phyloP scores from a whole-genome alignment of 2,329 filamentous ascomycete species.

The Verticillium longisporum region DNA sequence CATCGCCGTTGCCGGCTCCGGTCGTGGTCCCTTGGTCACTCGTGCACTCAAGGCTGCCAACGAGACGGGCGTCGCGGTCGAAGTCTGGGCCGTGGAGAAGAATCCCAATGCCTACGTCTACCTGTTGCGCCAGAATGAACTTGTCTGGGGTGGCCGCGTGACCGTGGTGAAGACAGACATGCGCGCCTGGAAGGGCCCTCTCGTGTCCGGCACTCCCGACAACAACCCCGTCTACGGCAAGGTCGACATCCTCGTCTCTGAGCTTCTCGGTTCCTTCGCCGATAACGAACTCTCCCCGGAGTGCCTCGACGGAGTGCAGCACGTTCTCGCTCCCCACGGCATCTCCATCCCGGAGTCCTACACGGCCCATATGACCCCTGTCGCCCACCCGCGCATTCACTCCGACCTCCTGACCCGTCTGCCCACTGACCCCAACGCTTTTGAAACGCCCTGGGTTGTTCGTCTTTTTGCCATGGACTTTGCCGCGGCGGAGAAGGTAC shows the following conservation, averaged over 20 bases:
- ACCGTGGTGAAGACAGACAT: slow-evolving; percentile 94
- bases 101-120: slow-evolving; percentile 97
- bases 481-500: slow-evolving; percentile 56
- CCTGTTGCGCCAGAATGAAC: slow-evolving; percentile 77
- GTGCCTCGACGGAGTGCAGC: slow-evolving; percentile 91
- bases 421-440: slow-evolving; percentile 60
- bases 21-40: slow-evolving; percentile 85
- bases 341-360: slow-evolving; percentile 93
- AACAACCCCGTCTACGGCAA: slow-evolving; percentile 47
- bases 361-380: slow-evolving; percentile 88
- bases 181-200: slow-evolving; percentile 88
- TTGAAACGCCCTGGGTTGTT: slow-evolving; percentile 91
- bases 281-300: slow-evolving; percentile 98
- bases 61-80: slow-evolving; percentile 67
- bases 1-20: slow-evolving; percentile 87
- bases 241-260: slow-evolving; percentile 90
- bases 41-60: slow-evolving; percentile 76
- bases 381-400: slow-evolving; percentile 79
- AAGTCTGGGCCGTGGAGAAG: slow-evolving; percentile 93
- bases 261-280: slow-evolving; percentile 89
- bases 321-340: slow-evolving; percentile 73
- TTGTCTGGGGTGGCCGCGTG: slow-evolving; percentile 72
- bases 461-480: slow-evolving; percentile 87
- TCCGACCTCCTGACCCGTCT: slow-evolving; percentile 66
- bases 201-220: slow-evolving; percentile 34